These are phyloP conservation scores for Ophiocordyceps camponoti-rufipedis DNA, from an alignment of 2,329 filamentous ascomycete genomes.

Conservation along the genomic window DNA sequence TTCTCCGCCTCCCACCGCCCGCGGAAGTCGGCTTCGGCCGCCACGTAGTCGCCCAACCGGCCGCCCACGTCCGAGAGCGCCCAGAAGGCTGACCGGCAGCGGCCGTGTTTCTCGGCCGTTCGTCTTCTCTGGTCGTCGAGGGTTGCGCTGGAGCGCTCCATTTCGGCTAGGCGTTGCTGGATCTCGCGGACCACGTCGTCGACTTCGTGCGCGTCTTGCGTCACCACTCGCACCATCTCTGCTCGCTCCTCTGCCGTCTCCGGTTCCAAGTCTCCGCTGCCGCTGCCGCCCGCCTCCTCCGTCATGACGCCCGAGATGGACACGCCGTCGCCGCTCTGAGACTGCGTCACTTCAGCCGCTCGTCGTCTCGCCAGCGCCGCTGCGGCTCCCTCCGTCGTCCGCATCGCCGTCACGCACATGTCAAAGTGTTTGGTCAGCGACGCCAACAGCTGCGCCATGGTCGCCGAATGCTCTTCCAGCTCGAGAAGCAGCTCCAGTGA, in stretches of 20 bases:
- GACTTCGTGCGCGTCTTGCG: slow-evolving; percentile 49
- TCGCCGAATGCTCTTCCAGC: slow-evolving; percentile 57
- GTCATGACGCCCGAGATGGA: slow-evolving; percentile 51
- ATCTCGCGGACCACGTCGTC: slow-evolving; percentile 54
- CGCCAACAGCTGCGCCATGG: slow-evolving; percentile 65
- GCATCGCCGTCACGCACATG: slow-evolving; percentile 77
- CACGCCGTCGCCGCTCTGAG: slow-evolving; percentile 26
- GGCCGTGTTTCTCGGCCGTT: slow-evolving; percentile 27
- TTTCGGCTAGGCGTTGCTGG: slow-evolving; percentile 53
- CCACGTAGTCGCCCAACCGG: slow-evolving; percentile 46
- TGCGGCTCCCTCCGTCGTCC: slow-evolving; percentile 69
- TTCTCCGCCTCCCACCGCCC: slow-evolving; percentile 59
- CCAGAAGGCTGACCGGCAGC: slow-evolving; percentile 43
- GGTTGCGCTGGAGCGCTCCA: slow-evolving; percentile 51
- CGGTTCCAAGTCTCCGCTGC: slow-evolving; percentile 44
- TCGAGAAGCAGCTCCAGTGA: slow-evolving; percentile 32
- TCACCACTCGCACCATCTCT: slow-evolving; percentile 70
- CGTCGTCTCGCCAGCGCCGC: slow-evolving; percentile 50
- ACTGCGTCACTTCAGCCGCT: slow-evolving; percentile 43
- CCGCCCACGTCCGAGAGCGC: slow-evolving; percentile 50
- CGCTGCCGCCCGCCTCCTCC: slow-evolving; percentile 31
- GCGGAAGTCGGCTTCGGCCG: slow-evolving; percentile 44
- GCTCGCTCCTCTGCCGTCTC: slow-evolving; percentile 57
- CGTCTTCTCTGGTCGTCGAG: slow-evolving; percentile 45
- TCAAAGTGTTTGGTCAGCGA: slow-evolving; percentile 81